Evolutionary conservation across 805 yeast species (phyloP), one percentile per base, ranked within the genome.

Genomic region (Candida orba): DNA sequence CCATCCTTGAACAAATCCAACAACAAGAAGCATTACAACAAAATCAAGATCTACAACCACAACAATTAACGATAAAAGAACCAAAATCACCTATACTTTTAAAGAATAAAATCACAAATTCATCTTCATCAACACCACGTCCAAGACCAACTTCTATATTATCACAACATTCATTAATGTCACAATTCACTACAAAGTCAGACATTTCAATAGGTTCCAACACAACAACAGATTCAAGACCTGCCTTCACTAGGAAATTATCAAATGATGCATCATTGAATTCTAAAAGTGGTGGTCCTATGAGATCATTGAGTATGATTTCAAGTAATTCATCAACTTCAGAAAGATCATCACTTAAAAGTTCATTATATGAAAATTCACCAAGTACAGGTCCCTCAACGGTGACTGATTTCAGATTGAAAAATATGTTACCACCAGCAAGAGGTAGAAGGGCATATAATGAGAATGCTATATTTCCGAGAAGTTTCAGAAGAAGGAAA

Each of bases 111-210:
- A 8, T 15, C 17, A 31, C 34, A 20, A 33, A 14, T 17, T 42
- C 23, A 30, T 14, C 41, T 8, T 12, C 36, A 23, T 14, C 35
- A 30, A 12, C 33, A 15, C 12, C 25, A 34, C 50, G 48, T 31
- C 46, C 55, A 25, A 60, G 82, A 40, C 81, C 81, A 4, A 65
- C 68, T 0, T 78, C 84, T 1, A 67, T 70, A 34, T 56, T 76
- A 1, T 78, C 83, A 0, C 72, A 75, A 20, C 69, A 69, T 42
- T 74, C 79, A 0, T 57, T 68, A 2, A 63, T 71, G n/a, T 73
- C 78, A 0, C 68, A 62, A 39, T 60, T 64, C 36, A 73, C 79
- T 1, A 68, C 70, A 4, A 61, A 68, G 34, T 76, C 82, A 0
- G 81, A 76, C 43, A 68, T 81, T 0, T 72, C 75, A 5, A 61